phyloP scores from a whole-genome alignment of 23 red algal genomes.

The Pyropia haitanensis region DNA sequence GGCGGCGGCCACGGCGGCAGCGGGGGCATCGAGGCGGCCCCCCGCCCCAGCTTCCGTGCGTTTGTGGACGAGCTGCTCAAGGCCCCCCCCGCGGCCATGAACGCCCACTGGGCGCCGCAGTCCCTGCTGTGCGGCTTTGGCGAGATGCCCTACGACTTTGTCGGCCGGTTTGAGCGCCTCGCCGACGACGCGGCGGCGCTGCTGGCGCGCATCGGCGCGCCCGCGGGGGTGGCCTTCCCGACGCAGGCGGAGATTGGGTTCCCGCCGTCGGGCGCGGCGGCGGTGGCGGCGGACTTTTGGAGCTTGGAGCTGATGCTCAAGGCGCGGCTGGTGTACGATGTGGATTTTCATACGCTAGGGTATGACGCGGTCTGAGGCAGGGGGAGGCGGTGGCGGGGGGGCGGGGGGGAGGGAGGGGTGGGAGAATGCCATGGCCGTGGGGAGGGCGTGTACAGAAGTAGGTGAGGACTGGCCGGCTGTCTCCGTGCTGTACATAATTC shows the following conservation, averaged over 20 bases:
- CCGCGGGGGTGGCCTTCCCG: conserved; percentile 24
- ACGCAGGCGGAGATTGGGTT: conserved; percentile 59
- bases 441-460: too few species aligned
- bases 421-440: too few species aligned
- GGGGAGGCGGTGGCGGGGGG: too few species aligned
- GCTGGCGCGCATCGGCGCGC: conserved; percentile 31
- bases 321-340: conserved; percentile 45
- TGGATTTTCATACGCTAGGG: conserved; percentile 36
- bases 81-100: conserved; percentile 31
- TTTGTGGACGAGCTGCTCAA: conserved; percentile 69
- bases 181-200: conserved; percentile 30
- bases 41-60: conserved; percentile 26
- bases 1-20: neutral
- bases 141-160: conserved; percentile 71
- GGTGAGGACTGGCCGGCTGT: too few species aligned
- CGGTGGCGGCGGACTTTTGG: conserved; percentile 33
- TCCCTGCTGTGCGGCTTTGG: conserved; percentile 55
- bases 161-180: conserved; percentile 66
- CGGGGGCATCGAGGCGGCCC: conserved; percentile 12
- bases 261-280: conserved; percentile 54
- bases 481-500: too few species aligned
- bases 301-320: conserved; percentile 40
- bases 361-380: conserved; percentile 7
- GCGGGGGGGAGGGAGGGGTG: too few species aligned
- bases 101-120: conserved; percentile 89